A percentile compares a stretch with the other conserved stretches of the same genome.
phyloP scores from a whole-genome alignment of 2,329 filamentous ascomycete species.

The Aspergillus cejpii region DNA sequence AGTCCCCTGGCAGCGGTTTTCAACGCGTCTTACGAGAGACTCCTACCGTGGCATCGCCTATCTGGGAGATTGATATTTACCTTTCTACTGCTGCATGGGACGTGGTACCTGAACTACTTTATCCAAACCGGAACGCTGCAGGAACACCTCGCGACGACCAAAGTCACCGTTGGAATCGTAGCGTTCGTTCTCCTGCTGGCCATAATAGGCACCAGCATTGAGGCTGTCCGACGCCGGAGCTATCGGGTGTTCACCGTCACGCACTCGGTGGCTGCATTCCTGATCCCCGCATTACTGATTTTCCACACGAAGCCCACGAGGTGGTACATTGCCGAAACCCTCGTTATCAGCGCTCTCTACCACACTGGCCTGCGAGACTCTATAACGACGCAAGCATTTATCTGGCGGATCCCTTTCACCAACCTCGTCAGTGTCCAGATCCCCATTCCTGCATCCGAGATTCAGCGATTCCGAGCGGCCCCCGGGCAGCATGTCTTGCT shows the following conservation, averaged over 20 bases:
- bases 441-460: constrained; percentile 3
- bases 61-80: constrained; percentile 46
- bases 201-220: not conserved
- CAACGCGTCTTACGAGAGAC: constrained; percentile 45
- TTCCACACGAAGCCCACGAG: not conserved
- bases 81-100: constrained; percentile 43
- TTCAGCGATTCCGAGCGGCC: constrained; percentile 1
- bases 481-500: constrained; percentile 57
- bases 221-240: not conserved
- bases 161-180: not conserved
- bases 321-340: not conserved
- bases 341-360: not conserved
- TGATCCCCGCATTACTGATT: not conserved
- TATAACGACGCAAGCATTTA: not conserved
- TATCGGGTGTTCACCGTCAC: not conserved
- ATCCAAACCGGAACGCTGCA: constrained; percentile 38
- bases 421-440: constrained; percentile 7
- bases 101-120: constrained; percentile 50
- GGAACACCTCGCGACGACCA: constrained; percentile 39
- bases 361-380: not conserved
- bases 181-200: not conserved
- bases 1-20: constrained; percentile 46
- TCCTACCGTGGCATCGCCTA: constrained; percentile 47
- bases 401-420: not conserved
- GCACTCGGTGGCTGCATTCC: not conserved